A percentile compares a stretch with the other conserved stretches of the same genome.
Evolutionary conservation across 1,139 yeast species (phyloP).

Genomic region (Kodamaea sp.): DNA sequence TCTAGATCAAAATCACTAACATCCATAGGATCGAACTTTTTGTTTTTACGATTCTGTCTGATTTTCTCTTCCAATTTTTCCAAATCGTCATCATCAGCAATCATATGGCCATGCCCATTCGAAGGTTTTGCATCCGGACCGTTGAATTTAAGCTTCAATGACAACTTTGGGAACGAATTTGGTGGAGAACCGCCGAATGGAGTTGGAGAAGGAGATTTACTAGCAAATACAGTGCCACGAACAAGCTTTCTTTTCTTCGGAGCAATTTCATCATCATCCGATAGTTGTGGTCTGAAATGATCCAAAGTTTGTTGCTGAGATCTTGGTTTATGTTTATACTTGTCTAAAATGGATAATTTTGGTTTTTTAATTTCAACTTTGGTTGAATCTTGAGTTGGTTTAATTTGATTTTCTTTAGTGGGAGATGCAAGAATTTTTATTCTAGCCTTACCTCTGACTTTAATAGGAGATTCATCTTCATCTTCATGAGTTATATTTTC

Average conservation of each 20-base stretch:
- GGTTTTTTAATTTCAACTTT: constrained; percentile 57
- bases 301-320: constrained; percentile 14
- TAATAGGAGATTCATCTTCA: constrained; percentile 35
- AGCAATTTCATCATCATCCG: constrained; percentile 13
- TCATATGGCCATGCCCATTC: constrained; percentile 6
- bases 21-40: constrained; percentile 14
- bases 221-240: constrained; percentile 19
- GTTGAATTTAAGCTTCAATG: too few species aligned
- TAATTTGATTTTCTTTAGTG: constrained; percentile 2
- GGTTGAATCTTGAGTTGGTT: constrained; percentile 23
- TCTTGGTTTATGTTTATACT: constrained; percentile 37
- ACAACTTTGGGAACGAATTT: too few species aligned
- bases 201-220: too few species aligned
- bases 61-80: constrained; percentile 40
- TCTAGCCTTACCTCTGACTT: constrained; percentile 32
- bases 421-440: constrained; percentile 17
- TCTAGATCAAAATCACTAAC: constrained; percentile 46
- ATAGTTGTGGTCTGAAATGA: constrained; percentile 20
- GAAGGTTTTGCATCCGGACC: too few species aligned
- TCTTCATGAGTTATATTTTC: constrained; percentile 13
- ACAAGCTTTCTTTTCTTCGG: constrained; percentile 37
- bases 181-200: too few species aligned
- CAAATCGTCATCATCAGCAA: constrained; percentile 34
- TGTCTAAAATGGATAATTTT: constrained; percentile 51
- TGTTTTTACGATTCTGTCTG: constrained; percentile 27